Evolutionary conservation across 768 basidiomycete species (phyloP), one percentile per base, ranked within the genome.

Genomic region (Mycena filopes): DNA sequence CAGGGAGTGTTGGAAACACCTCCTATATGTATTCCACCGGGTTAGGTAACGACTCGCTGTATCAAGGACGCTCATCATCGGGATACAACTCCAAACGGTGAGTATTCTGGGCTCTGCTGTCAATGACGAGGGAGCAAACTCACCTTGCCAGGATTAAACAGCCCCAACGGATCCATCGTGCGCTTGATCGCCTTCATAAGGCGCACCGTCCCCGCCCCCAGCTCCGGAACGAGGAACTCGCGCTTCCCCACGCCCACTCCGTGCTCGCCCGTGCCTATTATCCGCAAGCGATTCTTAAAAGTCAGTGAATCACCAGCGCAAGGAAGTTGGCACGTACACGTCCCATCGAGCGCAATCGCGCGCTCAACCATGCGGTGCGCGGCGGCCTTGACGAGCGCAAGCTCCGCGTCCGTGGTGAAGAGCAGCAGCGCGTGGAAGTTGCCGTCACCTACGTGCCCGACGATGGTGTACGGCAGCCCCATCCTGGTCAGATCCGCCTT

Each of bases 81-180:
- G n/a, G n/a, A n/a, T n/a, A n/a, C n/a, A n/a, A n/a, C n/a, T n/a
- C n/a, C n/a, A n/a, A n/a, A n/a, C n/a, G n/a, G n/a, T n/a, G n/a
- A n/a, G n/a, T n/a, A n/a, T n/a, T n/a, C n/a, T n/a, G n/a, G n/a
- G n/a, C n/a, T n/a, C n/a, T n/a, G n/a, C n/a, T n/a, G n/a, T n/a
- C n/a, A n/a, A n/a, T n/a, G n/a, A n/a, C n/a, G n/a, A n/a, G n/a
- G n/a, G 33, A 38, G n/a, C 38, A 25, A 6, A 20, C 62, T 20
- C 47, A 88, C 90, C 85, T 95, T 95, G 61, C 92, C 94, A 8
- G 94, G 94, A 74, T 96, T 96, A 67, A 95, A 87, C 48, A 96
- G 75, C 38, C 87, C 86, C 26, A 89, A 73, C 0, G 94, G 95
- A 71, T 95, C 94, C 10, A 95, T 76, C 0, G 87, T 82, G 64